Percentiles rank a stretch among this genome's conserved stretches.
phyloP scores from a whole-genome alignment of 2,329 filamentous ascomycete genomes.

The Claviceps paspali region DNA sequence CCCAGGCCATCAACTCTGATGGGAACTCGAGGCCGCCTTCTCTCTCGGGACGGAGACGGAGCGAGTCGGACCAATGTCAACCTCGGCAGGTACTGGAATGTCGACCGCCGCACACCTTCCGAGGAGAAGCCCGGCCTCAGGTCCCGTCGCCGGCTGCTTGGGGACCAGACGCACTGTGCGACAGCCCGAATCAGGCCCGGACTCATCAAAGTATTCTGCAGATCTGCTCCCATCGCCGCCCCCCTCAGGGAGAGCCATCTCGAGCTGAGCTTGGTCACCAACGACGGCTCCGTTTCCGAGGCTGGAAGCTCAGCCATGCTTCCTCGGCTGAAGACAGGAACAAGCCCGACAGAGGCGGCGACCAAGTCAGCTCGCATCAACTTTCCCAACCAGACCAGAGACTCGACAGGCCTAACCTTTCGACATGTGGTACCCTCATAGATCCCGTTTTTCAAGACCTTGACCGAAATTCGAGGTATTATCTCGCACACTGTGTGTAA shows the following conservation, averaged over 20 bases:
- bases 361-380: not conserved
- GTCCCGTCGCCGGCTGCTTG: not conserved
- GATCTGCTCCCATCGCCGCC: not conserved
- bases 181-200: not conserved
- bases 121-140: not conserved
- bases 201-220: not conserved
- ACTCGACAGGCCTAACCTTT: not conserved
- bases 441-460: slow-evolving; percentile 43
- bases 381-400: not conserved
- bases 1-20: slow-evolving; percentile 33
- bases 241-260: not conserved
- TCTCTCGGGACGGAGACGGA: slow-evolving; percentile 7
- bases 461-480: slow-evolving; percentile 27
- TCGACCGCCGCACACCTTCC: not conserved
- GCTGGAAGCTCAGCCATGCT: not conserved
- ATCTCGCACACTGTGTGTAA: slow-evolving; percentile 37
- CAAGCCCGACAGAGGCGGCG: not conserved
- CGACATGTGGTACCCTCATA: slow-evolving; percentile 19
- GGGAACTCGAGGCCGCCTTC: slow-evolving; percentile 27
- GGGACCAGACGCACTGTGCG: not conserved
- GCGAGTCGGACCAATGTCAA: slow-evolving; percentile 1
- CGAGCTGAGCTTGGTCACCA: not conserved
- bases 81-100: not conserved
- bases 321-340: not conserved
- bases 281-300: not conserved